phyloP scores from a whole-genome alignment of 2,329 filamentous ascomycete species.

The Samsoniella hepiali region DNA sequence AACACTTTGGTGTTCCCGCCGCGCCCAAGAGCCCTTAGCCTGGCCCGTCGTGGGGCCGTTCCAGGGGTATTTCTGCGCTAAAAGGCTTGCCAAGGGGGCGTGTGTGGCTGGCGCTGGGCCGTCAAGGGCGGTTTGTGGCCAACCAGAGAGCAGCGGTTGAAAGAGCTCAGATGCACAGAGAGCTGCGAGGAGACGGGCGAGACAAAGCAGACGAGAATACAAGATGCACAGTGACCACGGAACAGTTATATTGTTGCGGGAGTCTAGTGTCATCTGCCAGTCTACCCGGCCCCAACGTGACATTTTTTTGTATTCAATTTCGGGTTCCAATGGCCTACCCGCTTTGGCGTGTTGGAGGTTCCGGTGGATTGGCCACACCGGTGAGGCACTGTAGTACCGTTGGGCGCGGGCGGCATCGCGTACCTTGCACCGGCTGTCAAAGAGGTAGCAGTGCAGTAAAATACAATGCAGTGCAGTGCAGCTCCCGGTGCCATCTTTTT shows the following conservation, averaged over 20 bases:
- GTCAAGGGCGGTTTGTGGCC: neutral
- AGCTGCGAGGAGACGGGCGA: neutral
- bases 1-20: neutral
- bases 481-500: neutral
- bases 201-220: no score
- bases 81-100: neutral
- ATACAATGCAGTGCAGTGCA: neutral
- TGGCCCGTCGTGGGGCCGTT: neutral
- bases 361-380: neutral
- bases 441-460: no score
- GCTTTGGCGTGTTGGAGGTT: constrained; percentile 15
- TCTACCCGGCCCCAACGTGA: neutral
- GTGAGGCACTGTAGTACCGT: neutral
- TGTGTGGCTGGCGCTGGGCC: neutral
- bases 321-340: neutral
- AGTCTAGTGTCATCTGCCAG: neutral
- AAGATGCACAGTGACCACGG: no score
- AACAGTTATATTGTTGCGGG: no score
- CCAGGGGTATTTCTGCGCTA: constrained; percentile 5
- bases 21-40: constrained; percentile 14
- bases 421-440: neutral
- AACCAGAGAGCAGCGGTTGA: neutral
- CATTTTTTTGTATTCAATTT: neutral
- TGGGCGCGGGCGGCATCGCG: neutral
- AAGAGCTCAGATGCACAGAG: neutral